phyloP scores from a whole-genome alignment of 192 early-diverging fungal species.

The Allomyces macrogynus region DNA sequence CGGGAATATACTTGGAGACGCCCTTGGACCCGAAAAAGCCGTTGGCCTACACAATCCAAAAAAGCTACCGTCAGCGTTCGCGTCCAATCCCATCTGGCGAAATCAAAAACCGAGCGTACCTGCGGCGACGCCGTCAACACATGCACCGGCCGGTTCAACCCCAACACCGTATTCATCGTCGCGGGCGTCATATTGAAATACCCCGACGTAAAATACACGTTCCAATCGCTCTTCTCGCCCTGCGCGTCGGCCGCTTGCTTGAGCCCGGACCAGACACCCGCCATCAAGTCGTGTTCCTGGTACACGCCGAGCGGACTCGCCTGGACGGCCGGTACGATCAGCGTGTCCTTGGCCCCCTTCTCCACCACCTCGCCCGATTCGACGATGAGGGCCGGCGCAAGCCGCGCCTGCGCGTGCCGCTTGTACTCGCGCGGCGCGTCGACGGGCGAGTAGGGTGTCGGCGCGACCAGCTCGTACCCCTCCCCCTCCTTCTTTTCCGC shows the following conservation, averaged over 20 bases:
- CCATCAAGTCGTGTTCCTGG: constrained; percentile 53
- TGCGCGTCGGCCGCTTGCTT: constrained; percentile 8
- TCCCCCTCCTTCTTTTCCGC: neutral
- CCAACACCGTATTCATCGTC: neutral
- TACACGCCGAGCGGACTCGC: constrained; percentile 58
- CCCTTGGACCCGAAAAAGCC: neutral
- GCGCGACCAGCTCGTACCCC: neutral
- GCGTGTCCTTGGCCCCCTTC: constrained; percentile 24
- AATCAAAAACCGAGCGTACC: too few relatives aligned
- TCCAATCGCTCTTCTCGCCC: constrained; percentile 21
- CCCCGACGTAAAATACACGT: constrained; percentile 56
- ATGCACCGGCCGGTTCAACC: neutral
- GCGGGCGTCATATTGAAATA: constrained; percentile 66
- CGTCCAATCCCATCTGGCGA: too few relatives aligned
- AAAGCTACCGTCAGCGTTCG: too few relatives aligned
- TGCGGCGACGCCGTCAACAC: too few relatives aligned
- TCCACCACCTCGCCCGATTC: neutral
- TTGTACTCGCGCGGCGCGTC: constrained; percentile 4
- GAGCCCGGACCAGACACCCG: constrained; percentile 36
- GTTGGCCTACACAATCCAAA: neutral
- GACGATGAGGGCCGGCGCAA: neutral
- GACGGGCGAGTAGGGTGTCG: neutral
- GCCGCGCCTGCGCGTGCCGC: constrained; percentile 4
- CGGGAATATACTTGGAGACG: neutral
- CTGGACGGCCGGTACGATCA: constrained; percentile 65